phyloP scores from a whole-genome alignment of 2,329 filamentous ascomycete genomes.

The Aspergillus sojae region DNA sequence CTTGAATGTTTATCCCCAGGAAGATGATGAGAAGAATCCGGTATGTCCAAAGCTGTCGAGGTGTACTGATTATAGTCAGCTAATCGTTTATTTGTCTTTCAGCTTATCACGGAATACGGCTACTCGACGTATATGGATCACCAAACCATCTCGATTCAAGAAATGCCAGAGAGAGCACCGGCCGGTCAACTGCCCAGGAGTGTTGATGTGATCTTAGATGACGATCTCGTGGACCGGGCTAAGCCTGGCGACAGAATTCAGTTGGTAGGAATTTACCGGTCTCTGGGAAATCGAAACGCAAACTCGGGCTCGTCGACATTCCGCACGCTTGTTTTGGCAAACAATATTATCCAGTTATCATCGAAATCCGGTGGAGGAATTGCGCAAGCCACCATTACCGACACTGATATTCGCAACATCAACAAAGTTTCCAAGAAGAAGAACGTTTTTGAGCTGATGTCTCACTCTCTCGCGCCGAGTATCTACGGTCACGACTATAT shows the following conservation, averaged over 20 bases:
- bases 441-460: constrained; percentile 88
- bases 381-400: constrained; percentile 87
- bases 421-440: constrained; percentile 96
- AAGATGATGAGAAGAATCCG: constrained; percentile 90
- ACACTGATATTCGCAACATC: constrained; percentile 97
- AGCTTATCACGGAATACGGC: constrained; percentile 90
- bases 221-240: constrained; percentile 90
- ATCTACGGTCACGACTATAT: constrained; percentile 97
- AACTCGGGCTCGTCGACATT: constrained; percentile 90
- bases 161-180: constrained; percentile 96
- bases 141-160: constrained; percentile 96
- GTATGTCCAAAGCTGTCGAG: constrained; percentile 38
- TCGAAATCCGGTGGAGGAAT: constrained; percentile 96
- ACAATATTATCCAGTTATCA: constrained; percentile 91
- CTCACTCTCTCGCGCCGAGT: constrained; percentile 91
- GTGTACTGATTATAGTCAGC: constrained; percentile 15
- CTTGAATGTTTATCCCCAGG: constrained; percentile 88
- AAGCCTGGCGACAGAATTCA: constrained; percentile 97
- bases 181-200: constrained; percentile 93
- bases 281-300: constrained; percentile 91
- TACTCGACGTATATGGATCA: constrained; percentile 96
- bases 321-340: constrained; percentile 89
- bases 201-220: constrained; percentile 94
- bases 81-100: constrained; percentile 14
- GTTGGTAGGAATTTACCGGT: constrained; percentile 93